These are phyloP conservation scores for Cytospora leucostoma DNA, from an alignment of 2,329 filamentous ascomycete species.

Conservation along the genomic window DNA sequence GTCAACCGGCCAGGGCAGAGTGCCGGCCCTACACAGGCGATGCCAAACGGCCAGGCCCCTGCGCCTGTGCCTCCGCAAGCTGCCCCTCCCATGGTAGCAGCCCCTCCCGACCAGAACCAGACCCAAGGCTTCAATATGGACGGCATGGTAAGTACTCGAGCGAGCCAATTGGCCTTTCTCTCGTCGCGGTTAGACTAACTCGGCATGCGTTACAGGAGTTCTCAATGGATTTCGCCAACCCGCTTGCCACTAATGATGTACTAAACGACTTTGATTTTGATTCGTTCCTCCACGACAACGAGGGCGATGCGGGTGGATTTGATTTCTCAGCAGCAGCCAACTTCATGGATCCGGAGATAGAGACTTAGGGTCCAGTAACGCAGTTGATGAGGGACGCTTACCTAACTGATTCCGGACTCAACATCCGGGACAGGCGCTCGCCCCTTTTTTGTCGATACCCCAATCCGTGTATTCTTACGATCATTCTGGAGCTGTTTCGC, in stretches of 20 bases:
- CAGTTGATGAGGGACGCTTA: constrained; percentile 5
- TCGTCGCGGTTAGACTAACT: constrained; percentile 14
- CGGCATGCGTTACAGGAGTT: constrained; percentile 43
- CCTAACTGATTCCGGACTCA: constrained; percentile 5
- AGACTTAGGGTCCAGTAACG: constrained; percentile 21
- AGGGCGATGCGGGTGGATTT: constrained; percentile 51
- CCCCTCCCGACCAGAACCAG: constrained; percentile 51
- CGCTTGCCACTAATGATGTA: constrained; percentile 56
- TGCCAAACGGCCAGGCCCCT: constrained; percentile 47
- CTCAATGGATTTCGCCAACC: constrained; percentile 57
- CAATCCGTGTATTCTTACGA: constrained; percentile 28
- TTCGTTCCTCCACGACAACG: constrained; percentile 64
- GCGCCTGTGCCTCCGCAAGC: constrained; percentile 47
- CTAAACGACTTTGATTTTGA: constrained; percentile 70
- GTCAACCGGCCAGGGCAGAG: constrained; percentile 53
- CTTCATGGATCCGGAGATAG: constrained; percentile 58
- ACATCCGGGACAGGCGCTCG: constrained; percentile 21
- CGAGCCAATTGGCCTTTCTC: background rate
- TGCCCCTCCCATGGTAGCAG: constrained; percentile 43
- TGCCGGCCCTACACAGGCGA: constrained; percentile 40
- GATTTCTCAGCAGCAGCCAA: constrained; percentile 56
- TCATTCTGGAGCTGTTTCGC: constrained; percentile 17
- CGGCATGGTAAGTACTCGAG: constrained; percentile 46
- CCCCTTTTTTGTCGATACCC: constrained; percentile 29
- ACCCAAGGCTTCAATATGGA: constrained; percentile 50